phyloP scores from a whole-genome alignment of 2,329 filamentous ascomycete genomes.

The Akanthomyces lecanii region DNA sequence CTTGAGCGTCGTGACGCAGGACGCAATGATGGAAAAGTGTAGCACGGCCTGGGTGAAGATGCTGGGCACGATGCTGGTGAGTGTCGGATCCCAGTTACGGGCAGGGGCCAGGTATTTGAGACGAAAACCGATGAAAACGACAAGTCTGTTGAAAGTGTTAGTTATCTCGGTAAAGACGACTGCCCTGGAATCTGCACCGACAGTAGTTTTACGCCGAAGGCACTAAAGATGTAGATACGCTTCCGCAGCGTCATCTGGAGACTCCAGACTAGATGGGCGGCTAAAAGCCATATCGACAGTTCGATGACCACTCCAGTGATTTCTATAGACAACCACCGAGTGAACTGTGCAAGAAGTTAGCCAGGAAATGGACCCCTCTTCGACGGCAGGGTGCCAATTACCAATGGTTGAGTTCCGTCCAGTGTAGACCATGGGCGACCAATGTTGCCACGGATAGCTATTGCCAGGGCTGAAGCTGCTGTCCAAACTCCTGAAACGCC shows the following conservation, averaged over 20 bases:
- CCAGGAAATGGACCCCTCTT: too few relatives aligned
- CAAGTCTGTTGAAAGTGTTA: background rate
- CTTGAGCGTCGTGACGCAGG: constrained; percentile 15
- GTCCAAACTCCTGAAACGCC: background rate
- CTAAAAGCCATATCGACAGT: background rate
- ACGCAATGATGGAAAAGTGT: constrained; percentile 16
- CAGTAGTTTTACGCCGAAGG: constrained; percentile 12
- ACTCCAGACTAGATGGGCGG: constrained; percentile 9
- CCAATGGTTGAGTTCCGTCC: background rate
- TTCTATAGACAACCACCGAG: constrained; percentile 8
- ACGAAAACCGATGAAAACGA: constrained; percentile 1
- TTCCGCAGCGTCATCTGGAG: constrained; percentile 14
- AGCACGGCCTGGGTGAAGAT: constrained; percentile 6
- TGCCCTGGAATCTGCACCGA: background rate
- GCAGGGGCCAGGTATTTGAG: constrained; percentile 1
- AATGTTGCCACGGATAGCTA: constrained; percentile 1
- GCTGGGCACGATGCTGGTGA: constrained; percentile 7
- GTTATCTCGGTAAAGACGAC: background rate
- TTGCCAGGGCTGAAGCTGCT: background rate
- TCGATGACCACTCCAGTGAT: background rate
- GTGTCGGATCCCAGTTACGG: background rate
- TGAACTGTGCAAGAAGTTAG: background rate
- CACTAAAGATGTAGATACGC: constrained; percentile 12
- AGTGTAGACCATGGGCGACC: constrained; percentile 7
- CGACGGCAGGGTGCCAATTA: background rate